phyloP scores from a whole-genome alignment of 2,329 filamentous ascomycete species.

The Metarhizium album region DNA sequence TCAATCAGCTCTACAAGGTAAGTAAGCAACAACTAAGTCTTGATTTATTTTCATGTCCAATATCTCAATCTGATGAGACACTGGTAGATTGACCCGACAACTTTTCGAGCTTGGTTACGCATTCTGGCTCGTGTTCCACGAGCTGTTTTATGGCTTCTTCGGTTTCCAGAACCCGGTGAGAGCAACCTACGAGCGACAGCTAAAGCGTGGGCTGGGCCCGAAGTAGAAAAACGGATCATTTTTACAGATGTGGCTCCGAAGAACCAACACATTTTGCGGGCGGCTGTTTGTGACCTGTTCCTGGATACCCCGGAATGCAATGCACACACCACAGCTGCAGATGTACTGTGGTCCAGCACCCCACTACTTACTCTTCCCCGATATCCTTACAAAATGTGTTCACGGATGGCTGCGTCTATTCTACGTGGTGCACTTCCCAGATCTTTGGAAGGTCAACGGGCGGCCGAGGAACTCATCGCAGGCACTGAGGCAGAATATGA shows the following conservation, averaged over 20 bases:
- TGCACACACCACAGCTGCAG: conserved; percentile 92
- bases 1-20: conserved; percentile 98
- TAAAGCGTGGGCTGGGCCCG: conserved; percentile 68
- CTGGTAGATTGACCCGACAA: conserved; percentile 82
- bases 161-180: conserved; percentile 90
- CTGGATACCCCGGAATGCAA: conserved; percentile 97
- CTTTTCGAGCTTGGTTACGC: conserved; percentile 89
- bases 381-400: conserved; percentile 98
- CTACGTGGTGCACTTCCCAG: conserved; percentile 79
- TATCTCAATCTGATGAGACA: not conserved
- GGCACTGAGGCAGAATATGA: conserved; percentile 76
- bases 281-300: conserved; percentile 86
- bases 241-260: conserved; percentile 98
- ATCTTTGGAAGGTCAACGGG: conserved; percentile 51
- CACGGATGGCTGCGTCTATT: conserved; percentile 93
- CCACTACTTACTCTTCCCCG: conserved; percentile 82
- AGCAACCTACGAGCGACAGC: conserved; percentile 74
- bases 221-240: conserved; percentile 76
- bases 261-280: conserved; percentile 83
- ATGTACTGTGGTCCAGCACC: conserved; percentile 93
- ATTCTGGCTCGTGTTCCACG: conserved; percentile 80
- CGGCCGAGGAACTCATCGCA: conserved; percentile 67
- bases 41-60: not conserved
- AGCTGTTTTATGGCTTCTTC: conserved; percentile 87
- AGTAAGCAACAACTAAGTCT: conserved; percentile 11